Base-by-base conservation (phyloP, 495 filamentous ascomycete genomes). In the Penicillium verhagenii region DNA sequence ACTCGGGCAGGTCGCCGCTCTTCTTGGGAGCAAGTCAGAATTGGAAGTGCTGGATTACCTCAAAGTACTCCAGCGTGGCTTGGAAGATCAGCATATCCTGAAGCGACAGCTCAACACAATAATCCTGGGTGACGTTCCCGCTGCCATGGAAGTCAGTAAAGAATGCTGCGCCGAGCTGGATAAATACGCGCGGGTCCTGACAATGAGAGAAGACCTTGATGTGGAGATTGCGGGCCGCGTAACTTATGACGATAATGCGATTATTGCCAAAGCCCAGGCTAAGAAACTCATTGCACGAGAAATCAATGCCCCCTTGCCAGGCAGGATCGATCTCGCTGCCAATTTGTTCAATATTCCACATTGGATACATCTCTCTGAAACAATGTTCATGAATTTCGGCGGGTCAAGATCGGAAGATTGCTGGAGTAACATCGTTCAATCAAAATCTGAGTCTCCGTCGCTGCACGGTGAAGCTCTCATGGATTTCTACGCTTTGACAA, bases 301-400 rank as follows among this genome's bases (percentile, higher is more conserved):
- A 11, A n/a, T 47, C 6, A 38, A 47, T 19, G 53, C 71, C 14
- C 60, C 68, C 19, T 51, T 63, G 9, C 58, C 73, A 18, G 59
- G 58, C 26, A 63, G 71, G 26, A 65, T 75, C 6, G 61, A 77
- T 9, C 79, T 80, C 13, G 75, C 82, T 29, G 75, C 82, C 1
- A 71, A 76, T 48, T 57, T 96, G 0, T 79, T 96, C 24, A 65
- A 75, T 31, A 57, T 86, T 6, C 67, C 71, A 16, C 77, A 67
- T 8, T 92, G 87, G 85, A 71, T 94, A 5, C 57, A 69, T 14
- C 71, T 96, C 5, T 87, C 89, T 0, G 72, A 77, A 20, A 73
- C 75, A 4, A 35, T 93, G 1, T 94, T 95, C 61, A 95, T 96
- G 92, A 93, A 94, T 65, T 79, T 81, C 4, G 70, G 75, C 2